Evolutionary conservation across 2,329 filamentous ascomycete species (phyloP).

Genomic region (Xylariaceae sp.): DNA sequence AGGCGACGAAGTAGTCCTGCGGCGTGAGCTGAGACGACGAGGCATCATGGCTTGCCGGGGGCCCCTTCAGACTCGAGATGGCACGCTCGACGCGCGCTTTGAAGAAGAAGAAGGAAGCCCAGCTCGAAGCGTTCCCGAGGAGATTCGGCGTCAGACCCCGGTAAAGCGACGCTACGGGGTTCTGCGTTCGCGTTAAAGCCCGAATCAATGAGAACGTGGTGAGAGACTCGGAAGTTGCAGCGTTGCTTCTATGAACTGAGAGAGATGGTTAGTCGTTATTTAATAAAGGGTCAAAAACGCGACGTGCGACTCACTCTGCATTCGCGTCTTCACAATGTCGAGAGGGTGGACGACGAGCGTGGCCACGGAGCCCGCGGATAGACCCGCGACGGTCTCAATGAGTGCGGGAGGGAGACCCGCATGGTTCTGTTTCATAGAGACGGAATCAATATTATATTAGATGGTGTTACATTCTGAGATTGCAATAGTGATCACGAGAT

Average conservation of each 20-base stretch:
- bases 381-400: slow-evolving; percentile 84
- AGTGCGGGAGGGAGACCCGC: slow-evolving; percentile 68
- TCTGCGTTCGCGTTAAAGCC: slow-evolving; percentile 43
- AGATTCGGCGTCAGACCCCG: slow-evolving; percentile 87
- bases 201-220: slow-evolving; percentile 52
- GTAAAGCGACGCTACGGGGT: slow-evolving; percentile 69
- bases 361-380: slow-evolving; percentile 81
- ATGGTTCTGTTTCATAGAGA: slow-evolving; percentile 47
- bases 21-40: slow-evolving; percentile 41
- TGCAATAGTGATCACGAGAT: neutral
- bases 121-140: slow-evolving; percentile 82
- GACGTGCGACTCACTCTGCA: slow-evolving; percentile 64
- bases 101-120: slow-evolving; percentile 89
- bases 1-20: slow-evolving; percentile 77
- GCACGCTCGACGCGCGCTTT: slow-evolving; percentile 51
- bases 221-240: slow-evolving; percentile 33
- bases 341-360: slow-evolving; percentile 88
- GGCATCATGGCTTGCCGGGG: slow-evolving; percentile 5
- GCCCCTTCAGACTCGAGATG: slow-evolving; percentile 32
- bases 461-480: slow-evolving; percentile 4
- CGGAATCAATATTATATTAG: slow-evolving; percentile 1
- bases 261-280: slow-evolving; percentile 6
- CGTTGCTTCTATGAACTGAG: slow-evolving; percentile 45
- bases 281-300: neutral
- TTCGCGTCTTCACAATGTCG: slow-evolving; percentile 92